A percentile compares a stretch with the other conserved stretches of the same genome.
These are phyloP conservation scores for Pisolithus albus DNA, from an alignment of 768 basidiomycete species.

Conservation along the genomic window DNA sequence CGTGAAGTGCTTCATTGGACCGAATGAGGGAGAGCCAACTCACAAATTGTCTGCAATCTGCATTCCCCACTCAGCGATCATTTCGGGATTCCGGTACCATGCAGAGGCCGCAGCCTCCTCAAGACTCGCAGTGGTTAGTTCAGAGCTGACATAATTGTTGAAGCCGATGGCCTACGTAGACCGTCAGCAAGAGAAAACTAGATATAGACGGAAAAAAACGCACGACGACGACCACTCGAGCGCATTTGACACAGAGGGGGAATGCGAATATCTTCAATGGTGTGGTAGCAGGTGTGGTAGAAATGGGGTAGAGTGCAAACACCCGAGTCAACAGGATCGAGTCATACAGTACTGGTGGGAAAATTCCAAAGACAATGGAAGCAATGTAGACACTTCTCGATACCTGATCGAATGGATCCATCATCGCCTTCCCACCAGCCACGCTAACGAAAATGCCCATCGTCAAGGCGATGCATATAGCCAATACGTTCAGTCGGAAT, in stretches of 20 bases:
- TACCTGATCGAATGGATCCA: constrained; percentile 14
- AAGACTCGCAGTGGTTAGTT: neutral
- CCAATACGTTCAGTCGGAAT: constrained; percentile 29
- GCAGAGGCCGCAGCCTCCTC: neutral
- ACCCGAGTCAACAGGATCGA: constrained; percentile 32
- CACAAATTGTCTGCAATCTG: constrained; percentile 31
- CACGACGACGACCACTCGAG: constrained; percentile 20
- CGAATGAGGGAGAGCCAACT: constrained; percentile 3
- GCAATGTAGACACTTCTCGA: constrained; percentile 14
- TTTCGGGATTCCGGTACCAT: constrained; percentile 5
- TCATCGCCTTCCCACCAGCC: neutral
- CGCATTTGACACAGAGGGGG: constrained; percentile 25
- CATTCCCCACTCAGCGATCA: constrained; percentile 27
- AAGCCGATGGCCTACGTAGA: constrained; percentile 1
- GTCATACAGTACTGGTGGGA: constrained; percentile 32
- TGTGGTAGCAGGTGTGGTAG: constrained; percentile 7
- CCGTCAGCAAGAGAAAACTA: neutral
- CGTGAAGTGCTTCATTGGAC: no score
- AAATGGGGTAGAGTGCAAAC: constrained; percentile 28
- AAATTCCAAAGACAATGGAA: constrained; percentile 17
- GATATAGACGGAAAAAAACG: neutral
- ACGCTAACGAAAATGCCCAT: constrained; percentile 19
- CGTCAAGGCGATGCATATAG: constrained; percentile 16
- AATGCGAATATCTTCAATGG: constrained; percentile 23
- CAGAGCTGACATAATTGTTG: neutral